These are phyloP conservation scores for Massarina eburnea DNA, from an alignment of 2,329 filamentous ascomycete genomes.

Conservation along the genomic window DNA sequence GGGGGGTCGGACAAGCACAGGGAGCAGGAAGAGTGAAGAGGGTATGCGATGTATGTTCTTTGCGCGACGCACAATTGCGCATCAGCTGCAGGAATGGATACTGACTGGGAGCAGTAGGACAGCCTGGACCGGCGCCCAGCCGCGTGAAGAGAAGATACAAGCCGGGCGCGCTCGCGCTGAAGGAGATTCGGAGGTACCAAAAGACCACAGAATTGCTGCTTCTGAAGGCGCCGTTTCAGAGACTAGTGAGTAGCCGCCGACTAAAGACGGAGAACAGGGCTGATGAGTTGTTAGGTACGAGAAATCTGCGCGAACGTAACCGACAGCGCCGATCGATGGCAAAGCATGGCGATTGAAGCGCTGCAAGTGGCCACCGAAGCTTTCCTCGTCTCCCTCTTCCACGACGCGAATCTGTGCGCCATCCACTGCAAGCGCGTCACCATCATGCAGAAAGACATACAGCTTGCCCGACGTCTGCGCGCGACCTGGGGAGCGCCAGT, in stretches of 20 bases:
- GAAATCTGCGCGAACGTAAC: slow-evolving; percentile 72
- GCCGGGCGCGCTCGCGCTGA: slow-evolving; percentile 84
- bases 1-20: slow-evolving; percentile 17
- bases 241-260: slow-evolving; percentile 61
- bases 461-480: slow-evolving; percentile 91
- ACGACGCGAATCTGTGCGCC: slow-evolving; percentile 97
- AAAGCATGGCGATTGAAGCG: slow-evolving; percentile 95
- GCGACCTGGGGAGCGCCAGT: slow-evolving; percentile 60
- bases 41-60: slow-evolving; percentile 21
- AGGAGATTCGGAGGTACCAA: slow-evolving; percentile 98
- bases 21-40: slow-evolving; percentile 15
- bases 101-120: slow-evolving; percentile 20
- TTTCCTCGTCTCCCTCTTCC: slow-evolving; percentile 96
- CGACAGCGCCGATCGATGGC: slow-evolving; percentile 73
- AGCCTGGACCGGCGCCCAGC: slow-evolving; percentile 36
- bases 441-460: slow-evolving; percentile 97
- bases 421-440: slow-evolving; percentile 99
- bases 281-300: slow-evolving; percentile 23
- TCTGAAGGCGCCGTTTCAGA: slow-evolving; percentile 96
- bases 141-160: slow-evolving; percentile 47
- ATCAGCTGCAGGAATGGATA: slow-evolving; percentile 2
- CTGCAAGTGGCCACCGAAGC: slow-evolving; percentile 99
- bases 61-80: background rate
- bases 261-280: background rate
- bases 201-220: slow-evolving; percentile 95